These are phyloP conservation scores for Hepatocystis sp. DNA, from an alignment of 169 alveolate genomes.

Conservation along the genomic window DNA sequence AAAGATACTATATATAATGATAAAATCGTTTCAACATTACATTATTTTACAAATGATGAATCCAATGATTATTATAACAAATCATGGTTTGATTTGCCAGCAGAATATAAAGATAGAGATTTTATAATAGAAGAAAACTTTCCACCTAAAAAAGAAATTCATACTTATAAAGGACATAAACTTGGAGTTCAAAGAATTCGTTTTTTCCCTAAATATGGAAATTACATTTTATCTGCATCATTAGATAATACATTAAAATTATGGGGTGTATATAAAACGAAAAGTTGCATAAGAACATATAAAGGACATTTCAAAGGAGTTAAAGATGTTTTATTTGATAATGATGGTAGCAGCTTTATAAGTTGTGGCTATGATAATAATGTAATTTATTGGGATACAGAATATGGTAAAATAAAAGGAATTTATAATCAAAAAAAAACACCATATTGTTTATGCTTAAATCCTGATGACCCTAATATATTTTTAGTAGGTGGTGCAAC, in stretches of 20 bases:
- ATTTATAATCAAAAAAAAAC: conserved; percentile 91
- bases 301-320: conserved; percentile 97
- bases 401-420: conserved; percentile 95
- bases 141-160: conserved; percentile 94
- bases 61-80: conserved; percentile 32
- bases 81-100: conserved; percentile 76
- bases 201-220: conserved; percentile 96
- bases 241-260: conserved; percentile 95
- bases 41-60: conserved; percentile 52
- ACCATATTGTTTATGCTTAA: conserved; percentile 94
- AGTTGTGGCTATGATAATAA: conserved; percentile 95
- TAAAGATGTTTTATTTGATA: conserved; percentile 93
- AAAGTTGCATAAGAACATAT: conserved; percentile 94
- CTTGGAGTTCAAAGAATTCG: conserved; percentile 94
- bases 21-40: conserved; percentile 66
- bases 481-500: conserved; percentile 95
- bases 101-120: conserved; percentile 76
- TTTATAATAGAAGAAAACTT: conserved; percentile 73
- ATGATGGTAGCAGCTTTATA: conserved; percentile 93
- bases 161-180: conserved; percentile 94
- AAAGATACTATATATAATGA: conserved; percentile 62
- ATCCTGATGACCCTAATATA: conserved; percentile 92
- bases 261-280: conserved; percentile 94
- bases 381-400: conserved; percentile 97
- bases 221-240: conserved; percentile 93